Base-by-base conservation (phyloP, 352 stramenopile species). In the Vaucheria bursata region DNA sequence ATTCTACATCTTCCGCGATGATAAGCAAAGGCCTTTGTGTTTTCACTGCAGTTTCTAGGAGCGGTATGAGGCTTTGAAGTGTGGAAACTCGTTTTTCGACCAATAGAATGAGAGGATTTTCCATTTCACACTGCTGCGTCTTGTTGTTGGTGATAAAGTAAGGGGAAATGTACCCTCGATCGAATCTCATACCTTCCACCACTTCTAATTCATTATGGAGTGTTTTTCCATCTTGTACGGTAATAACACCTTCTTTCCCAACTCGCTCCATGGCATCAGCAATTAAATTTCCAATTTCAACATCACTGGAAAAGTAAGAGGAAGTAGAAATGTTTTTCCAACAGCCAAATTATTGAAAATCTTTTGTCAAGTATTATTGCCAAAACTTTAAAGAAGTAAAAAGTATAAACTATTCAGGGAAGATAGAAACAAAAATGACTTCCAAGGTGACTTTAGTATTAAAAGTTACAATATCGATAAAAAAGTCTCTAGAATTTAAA, bases 91-190 rank as follows among this genome's bases (percentile, higher is more conserved):
- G 59, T 29, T 69, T 69, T 38, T 69, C 59, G 5, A 99, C 95
- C 49, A 99, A 88, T 25, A 99, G 87, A 80, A 99, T 98, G 78
- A 94, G 90, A 35, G 97, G 95, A 88, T 99, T 98, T 84, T 99
- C 96, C 84, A 99, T 92, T 86, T 99, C 96, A 86, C 90, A 97
- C 66, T 92, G 89, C 88, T 99, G 96, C 7, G 93, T 98, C 92
- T 99, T 99, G 80, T 94, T 94, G 90, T 99, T 94, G 77, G 94
- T 99, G 79, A 99, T 95, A 77, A 99, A 99, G 88, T 99, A 99
- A 4, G 97, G 97, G 85, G 93, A 98, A 86, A 99, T 99, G 89
- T 94, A 99, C 64, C 97, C 97, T 65, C 97, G 92, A 87, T 99
- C 97, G 82, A 99, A 99, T 86, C 97, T 98, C 96, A 99, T 99